phyloP scores from a whole-genome alignment of 768 basidiomycete species.

The Glaciozyma martinii region DNA sequence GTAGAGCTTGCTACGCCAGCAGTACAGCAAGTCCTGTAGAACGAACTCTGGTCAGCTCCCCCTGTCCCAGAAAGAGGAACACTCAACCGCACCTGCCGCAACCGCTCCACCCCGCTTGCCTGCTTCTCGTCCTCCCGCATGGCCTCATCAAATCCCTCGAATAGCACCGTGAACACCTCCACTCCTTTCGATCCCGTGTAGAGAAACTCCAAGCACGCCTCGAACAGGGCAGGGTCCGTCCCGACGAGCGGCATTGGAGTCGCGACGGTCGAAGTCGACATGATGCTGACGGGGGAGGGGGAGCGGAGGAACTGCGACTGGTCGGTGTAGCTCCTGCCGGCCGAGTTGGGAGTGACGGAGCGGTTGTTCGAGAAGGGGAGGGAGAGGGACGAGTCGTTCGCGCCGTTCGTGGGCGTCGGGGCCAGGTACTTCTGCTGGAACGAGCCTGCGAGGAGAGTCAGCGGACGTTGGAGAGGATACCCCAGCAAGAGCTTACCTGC shows the following conservation, averaged over 20 bases:
- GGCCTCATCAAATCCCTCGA: constrained; percentile 50
- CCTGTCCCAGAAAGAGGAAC: not conserved
- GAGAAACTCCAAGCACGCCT: constrained; percentile 83
- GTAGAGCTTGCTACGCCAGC: constrained; percentile 92
- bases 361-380: constrained; percentile 13
- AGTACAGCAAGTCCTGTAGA: constrained; percentile 68
- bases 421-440: constrained; percentile 28
- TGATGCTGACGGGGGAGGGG: constrained; percentile 1
- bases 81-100: constrained; percentile 51
- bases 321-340: not conserved
- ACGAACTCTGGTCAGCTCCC: not conserved
- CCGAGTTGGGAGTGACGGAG: not conserved
- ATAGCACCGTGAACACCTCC: constrained; percentile 78
- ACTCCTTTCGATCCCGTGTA: constrained; percentile 80
- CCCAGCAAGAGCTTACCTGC: constrained; percentile 6
- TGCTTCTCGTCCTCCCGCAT: constrained; percentile 41
- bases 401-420: constrained; percentile 3
- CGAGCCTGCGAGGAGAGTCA: constrained; percentile 1
- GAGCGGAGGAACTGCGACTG: not conserved
- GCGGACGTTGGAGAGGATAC: not conserved
- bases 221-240: constrained; percentile 66
- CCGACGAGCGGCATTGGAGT: constrained; percentile 25
- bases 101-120: constrained; percentile 64
- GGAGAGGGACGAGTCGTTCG: constrained; percentile 9
- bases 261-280: not conserved